These are phyloP conservation scores for Pulchroboletus neoregius DNA, from an alignment of 1,284 basidiomycete species.

Conservation along the genomic window DNA sequence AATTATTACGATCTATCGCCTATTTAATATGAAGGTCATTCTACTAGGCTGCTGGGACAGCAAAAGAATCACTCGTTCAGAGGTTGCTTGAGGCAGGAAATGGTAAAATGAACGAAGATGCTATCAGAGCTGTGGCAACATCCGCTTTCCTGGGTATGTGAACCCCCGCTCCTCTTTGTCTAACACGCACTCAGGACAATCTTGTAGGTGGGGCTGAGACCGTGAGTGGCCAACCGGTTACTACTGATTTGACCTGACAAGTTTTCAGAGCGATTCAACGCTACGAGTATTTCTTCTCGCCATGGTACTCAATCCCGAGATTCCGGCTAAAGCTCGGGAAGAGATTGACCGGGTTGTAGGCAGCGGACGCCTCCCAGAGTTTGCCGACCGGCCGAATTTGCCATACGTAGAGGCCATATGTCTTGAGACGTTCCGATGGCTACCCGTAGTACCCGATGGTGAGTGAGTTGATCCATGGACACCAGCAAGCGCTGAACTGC, in stretches of 20 bases:
- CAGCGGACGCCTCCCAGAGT: conserved; percentile 28
- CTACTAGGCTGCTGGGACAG: conserved; percentile 20
- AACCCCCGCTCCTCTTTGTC: background rate
- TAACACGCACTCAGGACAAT: background rate
- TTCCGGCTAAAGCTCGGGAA: conserved; percentile 24
- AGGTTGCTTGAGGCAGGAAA: conserved; percentile 13
- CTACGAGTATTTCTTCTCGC: conserved; percentile 28
- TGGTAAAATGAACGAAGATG: conserved; percentile 5
- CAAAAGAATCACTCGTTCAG: conserved; percentile 23
- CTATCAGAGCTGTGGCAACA: conserved; percentile 26
- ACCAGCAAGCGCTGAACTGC: background rate
- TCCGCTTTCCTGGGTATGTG: conserved; percentile 27
- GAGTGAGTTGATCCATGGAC: conserved; percentile 1
- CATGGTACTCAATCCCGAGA: conserved; percentile 31
- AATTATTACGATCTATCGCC: background rate
- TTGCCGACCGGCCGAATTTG: conserved; percentile 23
- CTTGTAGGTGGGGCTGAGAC: conserved; percentile 29
- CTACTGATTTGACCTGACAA: background rate
- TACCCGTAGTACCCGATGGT: conserved; percentile 24
- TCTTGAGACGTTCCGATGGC: conserved; percentile 29
- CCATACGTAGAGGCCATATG: conserved; percentile 30
- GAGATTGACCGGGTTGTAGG: conserved; percentile 31
- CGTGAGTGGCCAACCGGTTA: conserved; percentile 11
- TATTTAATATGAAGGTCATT: background rate
- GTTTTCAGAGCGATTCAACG: conserved; percentile 15